Evolutionary conservation across 1,284 basidiomycete genomes (phyloP).

Genomic region (Papiliotrema nemorosa): DNA sequence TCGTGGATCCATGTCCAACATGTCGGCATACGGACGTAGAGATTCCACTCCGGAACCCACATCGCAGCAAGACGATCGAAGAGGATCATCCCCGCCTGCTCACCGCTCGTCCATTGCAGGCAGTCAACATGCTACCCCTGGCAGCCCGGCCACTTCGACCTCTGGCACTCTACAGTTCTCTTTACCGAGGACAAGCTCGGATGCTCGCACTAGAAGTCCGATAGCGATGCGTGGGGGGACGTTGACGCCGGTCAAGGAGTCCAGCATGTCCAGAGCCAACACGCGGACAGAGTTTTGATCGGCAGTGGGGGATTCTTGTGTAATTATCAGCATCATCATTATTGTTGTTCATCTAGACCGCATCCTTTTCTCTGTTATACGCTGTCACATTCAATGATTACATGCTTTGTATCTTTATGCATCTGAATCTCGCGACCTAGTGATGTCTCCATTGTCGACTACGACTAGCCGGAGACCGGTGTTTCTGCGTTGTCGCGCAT

Average conservation of each 20-base stretch:
- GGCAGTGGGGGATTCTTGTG: too few relatives aligned
- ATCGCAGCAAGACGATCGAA: background rate
- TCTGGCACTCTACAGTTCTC: slow-evolving; percentile 4
- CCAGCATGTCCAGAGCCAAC: slow-evolving; percentile 14
- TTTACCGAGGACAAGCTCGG: background rate
- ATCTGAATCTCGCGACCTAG: too few relatives aligned
- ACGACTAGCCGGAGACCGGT: too few relatives aligned
- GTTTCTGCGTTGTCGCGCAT: too few relatives aligned
- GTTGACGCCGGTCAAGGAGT: slow-evolving; percentile 21
- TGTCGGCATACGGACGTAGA: too few relatives aligned
- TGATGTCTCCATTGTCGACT: too few relatives aligned
- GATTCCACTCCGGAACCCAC: too few relatives aligned
- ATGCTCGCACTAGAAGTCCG: background rate
- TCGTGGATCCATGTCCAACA: slow-evolving; percentile 3
- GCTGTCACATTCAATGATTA: too few relatives aligned
- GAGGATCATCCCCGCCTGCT: background rate
- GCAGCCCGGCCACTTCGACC: background rate
- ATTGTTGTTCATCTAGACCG: too few relatives aligned
- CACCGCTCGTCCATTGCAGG: background rate
- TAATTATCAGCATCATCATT: too few relatives aligned
- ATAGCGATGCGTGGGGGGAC: slow-evolving; percentile 5
- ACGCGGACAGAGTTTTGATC: slow-evolving; percentile 13
- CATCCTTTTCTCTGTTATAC: too few relatives aligned
- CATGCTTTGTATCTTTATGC: too few relatives aligned
- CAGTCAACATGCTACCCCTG: background rate